phyloP scores from a whole-genome alignment of 129 eudicot genomes.

The Dittrichia graveolens region DNA sequence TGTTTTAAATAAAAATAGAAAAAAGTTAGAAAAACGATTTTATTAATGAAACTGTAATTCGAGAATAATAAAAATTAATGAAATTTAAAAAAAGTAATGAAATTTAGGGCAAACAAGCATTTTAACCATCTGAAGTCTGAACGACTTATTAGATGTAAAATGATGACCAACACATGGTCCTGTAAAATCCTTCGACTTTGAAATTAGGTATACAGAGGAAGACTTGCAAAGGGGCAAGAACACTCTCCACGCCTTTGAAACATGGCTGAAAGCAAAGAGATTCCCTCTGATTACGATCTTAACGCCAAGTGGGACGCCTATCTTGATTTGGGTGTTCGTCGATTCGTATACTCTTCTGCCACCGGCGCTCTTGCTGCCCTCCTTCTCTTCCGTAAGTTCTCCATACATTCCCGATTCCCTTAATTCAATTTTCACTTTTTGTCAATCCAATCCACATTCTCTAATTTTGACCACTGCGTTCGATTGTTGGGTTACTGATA shows the following conservation, averaged over 20 bases:
- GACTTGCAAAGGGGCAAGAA: background rate
- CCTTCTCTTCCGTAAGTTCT: constrained; percentile 74
- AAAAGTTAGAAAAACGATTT: no score
- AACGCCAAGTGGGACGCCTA: constrained; percentile 85
- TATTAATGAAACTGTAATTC: no score
- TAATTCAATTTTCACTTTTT: no score
- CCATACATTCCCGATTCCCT: background rate
- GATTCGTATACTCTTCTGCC: constrained; percentile 72
- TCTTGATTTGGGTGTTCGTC: constrained; percentile 81
- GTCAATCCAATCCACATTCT: no score
- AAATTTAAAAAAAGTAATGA: no score
- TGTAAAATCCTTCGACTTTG: background rate
- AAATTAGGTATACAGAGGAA: constrained; percentile 13
- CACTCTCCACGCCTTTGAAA: background rate
- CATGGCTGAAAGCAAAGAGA: constrained; percentile 63
- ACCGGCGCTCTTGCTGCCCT: constrained; percentile 77
- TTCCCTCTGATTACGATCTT: constrained; percentile 51
- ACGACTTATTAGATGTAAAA: no score
- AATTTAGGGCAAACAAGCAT: no score
- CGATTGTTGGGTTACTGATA: background rate
- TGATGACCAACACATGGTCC: no score
- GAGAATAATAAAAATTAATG: no score
- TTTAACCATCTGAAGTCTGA: no score
- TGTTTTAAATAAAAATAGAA: no score
- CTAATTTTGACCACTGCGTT: background rate